These are phyloP conservation scores for Citrus sinensis DNA, from an alignment of 345 rosid genomes.

Conservation along the genomic window DVS_A1.0 CM039161.1:24354501-24355000, in stretches of 20 bases:
- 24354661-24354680: not conserved
- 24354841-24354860: constrained; percentile 31
- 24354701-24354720: not conserved
- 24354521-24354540: no score
- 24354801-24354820: constrained; percentile 13
- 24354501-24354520: no score
- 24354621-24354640: no score
- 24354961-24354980: not conserved
- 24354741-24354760: not conserved
- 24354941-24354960: no score
- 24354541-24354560: no score
- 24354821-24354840: constrained; percentile 23
- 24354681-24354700: not conserved
- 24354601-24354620: no score
- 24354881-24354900: constrained; percentile 21
- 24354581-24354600: rapidly evolving
- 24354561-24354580: no score
- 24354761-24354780: not conserved
- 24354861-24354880: constrained; percentile 21
- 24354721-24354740: not conserved
- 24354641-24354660: no score
- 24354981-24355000: not conserved
- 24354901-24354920: not conserved
- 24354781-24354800: constrained; percentile 9
- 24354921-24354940: no score